phyloP scores from a whole-genome alignment of 768 basidiomycete species.

The Mycena polygramma region DNA sequence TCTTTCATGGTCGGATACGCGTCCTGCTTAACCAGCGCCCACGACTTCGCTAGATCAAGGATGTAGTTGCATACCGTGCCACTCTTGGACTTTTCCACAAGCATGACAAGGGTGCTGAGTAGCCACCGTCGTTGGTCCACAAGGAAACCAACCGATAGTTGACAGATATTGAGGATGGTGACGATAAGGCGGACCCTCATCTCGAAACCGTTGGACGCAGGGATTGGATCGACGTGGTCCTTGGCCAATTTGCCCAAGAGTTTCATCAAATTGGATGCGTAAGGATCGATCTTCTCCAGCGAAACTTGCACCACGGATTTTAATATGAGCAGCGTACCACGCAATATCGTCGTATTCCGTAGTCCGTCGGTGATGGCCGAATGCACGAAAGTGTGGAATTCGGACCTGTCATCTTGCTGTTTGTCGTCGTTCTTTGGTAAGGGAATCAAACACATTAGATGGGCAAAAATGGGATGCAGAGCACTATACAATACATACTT shows the following conservation, averaged over 20 bases:
- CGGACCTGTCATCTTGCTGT: constrained; percentile 76
- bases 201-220: constrained; percentile 65
- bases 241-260: constrained; percentile 88
- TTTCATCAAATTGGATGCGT: constrained; percentile 81
- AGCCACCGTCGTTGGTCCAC: constrained; percentile 90
- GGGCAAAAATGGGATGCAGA: too few relatives aligned
- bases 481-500: too few relatives aligned
- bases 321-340: constrained; percentile 88
- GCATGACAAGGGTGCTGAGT: constrained; percentile 78
- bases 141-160: constrained; percentile 82
- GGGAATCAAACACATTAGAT: constrained; percentile 51
- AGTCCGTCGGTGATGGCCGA: constrained; percentile 83
- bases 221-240: constrained; percentile 80
- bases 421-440: constrained; percentile 85
- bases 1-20: constrained; percentile 95
- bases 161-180: constrained; percentile 89
- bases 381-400: constrained; percentile 84
- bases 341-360: constrained; percentile 76
- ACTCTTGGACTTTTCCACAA: constrained; percentile 93
- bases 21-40: constrained; percentile 91
- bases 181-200: constrained; percentile 74
- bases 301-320: constrained; percentile 85
- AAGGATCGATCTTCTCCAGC: constrained; percentile 88
- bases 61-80: constrained; percentile 83
- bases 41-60: constrained; percentile 87